A percentile compares a stretch with the other conserved stretches of the same genome.
Evolutionary conservation across 345 rosid species (phyloP).

Genomic region (Abelmoschus esculentus): DNA sequence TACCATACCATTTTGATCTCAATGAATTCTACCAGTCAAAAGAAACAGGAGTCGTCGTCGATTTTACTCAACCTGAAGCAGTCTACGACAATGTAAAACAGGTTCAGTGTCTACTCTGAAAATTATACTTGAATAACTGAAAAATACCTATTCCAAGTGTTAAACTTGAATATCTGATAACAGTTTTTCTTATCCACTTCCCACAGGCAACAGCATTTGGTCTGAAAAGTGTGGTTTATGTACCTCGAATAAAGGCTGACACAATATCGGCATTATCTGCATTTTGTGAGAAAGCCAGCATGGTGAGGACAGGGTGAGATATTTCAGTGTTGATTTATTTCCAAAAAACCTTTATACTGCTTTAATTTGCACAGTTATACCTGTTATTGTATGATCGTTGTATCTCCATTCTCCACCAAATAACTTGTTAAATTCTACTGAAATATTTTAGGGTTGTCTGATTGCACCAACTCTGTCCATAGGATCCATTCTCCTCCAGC

Average conservation of each 20-base stretch:
- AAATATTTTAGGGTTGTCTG: slow-evolving; percentile 56
- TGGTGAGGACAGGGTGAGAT: slow-evolving; percentile 97
- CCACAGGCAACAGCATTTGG: slow-evolving; percentile 79
- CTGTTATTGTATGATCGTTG: too few relatives aligned
- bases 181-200: neutral
- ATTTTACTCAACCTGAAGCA: slow-evolving; percentile 74
- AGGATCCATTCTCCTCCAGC: slow-evolving; percentile 91
- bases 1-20: neutral
- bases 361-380: neutral
- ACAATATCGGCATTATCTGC: slow-evolving; percentile 66
- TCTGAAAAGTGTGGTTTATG: slow-evolving; percentile 68
- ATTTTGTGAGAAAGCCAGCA: slow-evolving; percentile 91
- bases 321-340: slow-evolving; percentile 2
- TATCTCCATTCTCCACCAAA: neutral
- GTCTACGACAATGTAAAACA: slow-evolving; percentile 93
- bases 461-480: slow-evolving; percentile 87
- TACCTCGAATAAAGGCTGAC: slow-evolving; percentile 61
- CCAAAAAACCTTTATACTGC: neutral
- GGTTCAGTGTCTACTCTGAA: slow-evolving; percentile 26
- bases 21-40: slow-evolving; percentile 47
- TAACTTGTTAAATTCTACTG: neutral
- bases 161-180: neutral
- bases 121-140: neutral
- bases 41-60: slow-evolving; percentile 72
- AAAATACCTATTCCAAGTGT: too few relatives aligned